Base-by-base conservation (phyloP, 2,329 filamentous ascomycete genomes). In the Rutstroemia sp. region DNA sequence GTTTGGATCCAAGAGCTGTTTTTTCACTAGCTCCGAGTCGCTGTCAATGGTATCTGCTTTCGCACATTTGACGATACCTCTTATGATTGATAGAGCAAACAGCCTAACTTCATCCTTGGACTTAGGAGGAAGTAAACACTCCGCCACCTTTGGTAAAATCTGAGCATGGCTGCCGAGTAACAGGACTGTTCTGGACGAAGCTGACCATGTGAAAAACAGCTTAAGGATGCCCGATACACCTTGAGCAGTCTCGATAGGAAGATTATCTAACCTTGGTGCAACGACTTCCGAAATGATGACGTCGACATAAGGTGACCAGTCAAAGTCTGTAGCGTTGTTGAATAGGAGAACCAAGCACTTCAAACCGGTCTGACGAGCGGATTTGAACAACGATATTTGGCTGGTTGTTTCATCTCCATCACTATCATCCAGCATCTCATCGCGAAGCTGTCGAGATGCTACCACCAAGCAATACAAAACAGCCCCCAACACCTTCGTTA, bases 91-190 rank as follows among this genome's bases (percentile, higher is more conserved):
- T 30, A 99, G 75, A 1, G 92, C 82, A 68, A 90, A 95, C 0
- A 88, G 73, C 67, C 92, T 94, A 56, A 99, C 92, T 56, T 91
- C 86, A 60, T 92, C 88, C 70, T 94, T 94, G 0, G 88, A 83
- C 54, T 88, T 92, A 47, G 81, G 78, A 5, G 87, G 78, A 4
- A 79, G 77, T 25, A 99, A 74, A 64, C 86, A 88, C 61, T 89
- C 83, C 42, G 90, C 81, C 16, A 96, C 73, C 63, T 85, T 85
- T 16, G 77, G 76, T 30, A 97, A 69, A 51, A 85, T 80, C 57
- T 85, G 80, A 7, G 79, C 71, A 12, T 86, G 81, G 39, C 77
- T 69, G 3, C 71, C 70, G 7, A 99, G 77, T 64, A 94, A 89
- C 6, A 85, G 68, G 1, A 86, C 84, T 1, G 84, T 86, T 59